phyloP scores from a whole-genome alignment of 305 asterid species.

The Solanum hybrid region DNA sequence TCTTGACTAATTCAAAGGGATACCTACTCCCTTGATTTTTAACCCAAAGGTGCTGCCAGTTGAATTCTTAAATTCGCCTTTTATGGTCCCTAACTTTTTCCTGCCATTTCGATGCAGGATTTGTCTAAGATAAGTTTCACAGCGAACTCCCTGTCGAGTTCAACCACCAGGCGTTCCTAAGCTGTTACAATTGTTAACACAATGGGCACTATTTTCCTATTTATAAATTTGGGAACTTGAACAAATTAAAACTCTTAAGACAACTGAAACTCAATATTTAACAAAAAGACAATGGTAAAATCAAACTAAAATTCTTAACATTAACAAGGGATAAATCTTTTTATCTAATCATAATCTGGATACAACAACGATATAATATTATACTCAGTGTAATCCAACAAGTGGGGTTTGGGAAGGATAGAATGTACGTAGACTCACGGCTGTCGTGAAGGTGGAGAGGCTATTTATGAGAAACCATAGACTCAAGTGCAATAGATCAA shows the following conservation, averaged over 20 bases:
- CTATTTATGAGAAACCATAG: background rate
- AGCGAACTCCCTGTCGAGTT: background rate
- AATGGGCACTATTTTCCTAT: background rate
- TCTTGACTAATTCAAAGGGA: background rate
- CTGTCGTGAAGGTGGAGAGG: background rate
- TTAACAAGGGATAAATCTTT: background rate
- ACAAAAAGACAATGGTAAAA: background rate
- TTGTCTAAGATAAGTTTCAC: background rate
- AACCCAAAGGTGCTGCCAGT: background rate
- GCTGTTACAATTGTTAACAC: background rate
- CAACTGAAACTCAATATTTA: background rate
- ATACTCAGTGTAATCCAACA: background rate
- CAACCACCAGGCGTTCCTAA: background rate
- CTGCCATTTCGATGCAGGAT: background rate
- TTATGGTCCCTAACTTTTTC: background rate
- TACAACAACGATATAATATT: background rate
- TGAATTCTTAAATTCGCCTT: background rate
- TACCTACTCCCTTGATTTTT: background rate
- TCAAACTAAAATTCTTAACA: background rate
- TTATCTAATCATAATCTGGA: background rate
- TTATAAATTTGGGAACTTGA: background rate
- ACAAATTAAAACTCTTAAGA: background rate
- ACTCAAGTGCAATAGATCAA: background rate
- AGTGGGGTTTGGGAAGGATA: background rate
- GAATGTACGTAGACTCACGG: background rate